These are phyloP conservation scores for Biscutella laevigata DNA, from an alignment of 441 rosid genomes.

Conservation along the genomic window DNA sequence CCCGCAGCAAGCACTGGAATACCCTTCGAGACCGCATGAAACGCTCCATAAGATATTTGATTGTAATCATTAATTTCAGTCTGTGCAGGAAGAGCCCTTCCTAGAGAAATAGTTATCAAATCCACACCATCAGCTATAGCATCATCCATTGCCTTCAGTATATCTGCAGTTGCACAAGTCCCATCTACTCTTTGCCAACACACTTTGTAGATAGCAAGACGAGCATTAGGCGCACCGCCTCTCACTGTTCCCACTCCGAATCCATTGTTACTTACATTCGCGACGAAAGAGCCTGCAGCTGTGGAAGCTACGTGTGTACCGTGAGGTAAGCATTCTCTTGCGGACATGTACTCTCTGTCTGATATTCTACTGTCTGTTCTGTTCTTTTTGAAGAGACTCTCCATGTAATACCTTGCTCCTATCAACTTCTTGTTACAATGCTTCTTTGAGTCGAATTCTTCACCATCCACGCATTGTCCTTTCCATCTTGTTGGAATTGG, in stretches of 20 bases:
- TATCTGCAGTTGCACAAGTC: constrained; percentile 29
- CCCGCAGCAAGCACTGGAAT: constrained; percentile 50
- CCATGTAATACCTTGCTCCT: constrained; percentile 62
- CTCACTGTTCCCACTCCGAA: constrained; percentile 51
- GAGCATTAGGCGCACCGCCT: constrained; percentile 58
- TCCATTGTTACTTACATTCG: constrained; percentile 43
- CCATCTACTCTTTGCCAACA: constrained; percentile 38
- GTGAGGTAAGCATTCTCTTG: constrained; percentile 49
- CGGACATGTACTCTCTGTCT: constrained; percentile 21
- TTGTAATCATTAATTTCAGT: constrained; percentile 22
- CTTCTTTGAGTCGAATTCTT: constrained; percentile 34
- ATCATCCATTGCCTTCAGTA: constrained; percentile 43
- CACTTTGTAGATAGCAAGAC: constrained; percentile 67
- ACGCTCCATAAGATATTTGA: constrained; percentile 50
- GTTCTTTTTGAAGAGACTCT: constrained; percentile 13
- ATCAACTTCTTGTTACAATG: constrained; percentile 50
- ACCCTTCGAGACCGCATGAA: constrained; percentile 51
- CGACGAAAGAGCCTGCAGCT: constrained; percentile 40
- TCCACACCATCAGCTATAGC: constrained; percentile 52
- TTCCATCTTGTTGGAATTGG: constrained; percentile 43
- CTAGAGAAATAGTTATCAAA: constrained; percentile 49
- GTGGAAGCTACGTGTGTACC: constrained; percentile 68
- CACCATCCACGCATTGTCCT: constrained; percentile 53
- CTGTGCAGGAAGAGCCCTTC: constrained; percentile 32
- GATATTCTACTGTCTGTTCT: not conserved